Evolutionary conservation across 371 early-diverging fungal genomes (phyloP).

Genomic region (Saksenaea oblongispora): DNA sequence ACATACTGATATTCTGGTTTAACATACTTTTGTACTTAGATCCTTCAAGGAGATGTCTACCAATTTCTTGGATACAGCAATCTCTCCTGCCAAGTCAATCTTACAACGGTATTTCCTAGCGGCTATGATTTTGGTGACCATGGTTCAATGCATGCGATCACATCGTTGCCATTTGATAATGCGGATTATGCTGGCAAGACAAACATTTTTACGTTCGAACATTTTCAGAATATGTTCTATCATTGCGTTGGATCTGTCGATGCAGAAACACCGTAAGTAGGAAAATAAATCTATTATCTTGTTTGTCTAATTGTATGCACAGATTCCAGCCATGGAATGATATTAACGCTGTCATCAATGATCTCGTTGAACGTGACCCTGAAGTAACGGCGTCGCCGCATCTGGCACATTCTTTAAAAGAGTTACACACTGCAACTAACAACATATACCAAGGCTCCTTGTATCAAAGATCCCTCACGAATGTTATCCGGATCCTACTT

Average conservation of each 20-base stretch:
- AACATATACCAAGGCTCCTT: too few species aligned
- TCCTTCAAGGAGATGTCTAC: background rate
- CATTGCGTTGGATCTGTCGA: background rate
- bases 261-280: background rate
- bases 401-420: too few species aligned
- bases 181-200: background rate
- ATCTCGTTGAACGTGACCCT: background rate
- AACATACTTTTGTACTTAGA: background rate
- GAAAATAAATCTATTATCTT: background rate
- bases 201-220: background rate
- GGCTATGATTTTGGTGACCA: background rate
- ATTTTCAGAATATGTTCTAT: background rate
- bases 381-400: background rate
- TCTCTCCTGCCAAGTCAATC: background rate
- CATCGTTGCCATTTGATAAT: background rate
- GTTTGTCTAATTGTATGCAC: background rate
- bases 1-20: background rate
- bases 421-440: too few species aligned
- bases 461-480: too few species aligned
- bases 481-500: background rate
- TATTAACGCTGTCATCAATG: background rate
- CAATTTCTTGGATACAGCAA: background rate
- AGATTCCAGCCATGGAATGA: background rate
- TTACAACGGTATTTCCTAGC: background rate
- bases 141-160: background rate